These are phyloP conservation scores for Leonotis leonurus DNA, from an alignment of 257 asterid genomes.

Conservation along the genomic window DNA sequence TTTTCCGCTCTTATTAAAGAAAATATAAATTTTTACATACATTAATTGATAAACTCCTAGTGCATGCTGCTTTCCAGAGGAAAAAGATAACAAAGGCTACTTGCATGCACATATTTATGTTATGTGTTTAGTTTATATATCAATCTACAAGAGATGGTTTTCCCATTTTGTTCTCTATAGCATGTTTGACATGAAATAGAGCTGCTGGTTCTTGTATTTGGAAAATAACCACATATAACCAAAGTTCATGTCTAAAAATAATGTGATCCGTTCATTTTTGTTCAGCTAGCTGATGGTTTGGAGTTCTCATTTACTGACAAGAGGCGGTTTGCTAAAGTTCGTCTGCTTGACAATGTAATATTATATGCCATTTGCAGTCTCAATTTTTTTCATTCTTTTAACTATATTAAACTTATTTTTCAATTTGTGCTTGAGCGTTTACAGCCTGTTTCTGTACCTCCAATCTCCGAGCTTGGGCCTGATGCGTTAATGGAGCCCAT, in stretches of 20 bases:
- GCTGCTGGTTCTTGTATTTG: not conserved
- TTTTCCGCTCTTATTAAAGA: not conserved
- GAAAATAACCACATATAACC: not conserved
- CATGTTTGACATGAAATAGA: conserved; percentile 3
- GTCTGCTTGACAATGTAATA: conserved; percentile 74
- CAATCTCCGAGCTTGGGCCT: conserved; percentile 97
- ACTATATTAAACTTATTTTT: conserved; percentile 11
- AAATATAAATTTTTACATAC: not conserved
- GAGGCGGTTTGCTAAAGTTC: conserved; percentile 96
- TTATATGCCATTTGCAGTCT: conserved; percentile 9
- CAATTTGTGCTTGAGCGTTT: conserved; percentile 14
- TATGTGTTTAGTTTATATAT: not conserved
- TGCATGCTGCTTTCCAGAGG: not conserved
- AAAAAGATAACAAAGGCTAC: not conserved
- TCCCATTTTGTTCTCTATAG: not conserved
- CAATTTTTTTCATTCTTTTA: not conserved
- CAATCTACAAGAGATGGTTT: not conserved
- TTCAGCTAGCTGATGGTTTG: conserved; percentile 84
- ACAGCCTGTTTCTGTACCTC: conserved; percentile 82
- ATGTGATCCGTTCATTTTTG: conserved; percentile 14
- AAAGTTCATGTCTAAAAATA: not conserved
- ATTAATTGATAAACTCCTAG: not conserved
- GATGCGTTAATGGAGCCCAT: conserved; percentile 81
- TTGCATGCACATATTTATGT: not conserved
- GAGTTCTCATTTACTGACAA: conserved; percentile 95